Conservation (phyloP, 345 rosid species). For the Eucalyptus shirleyi region DNA sequence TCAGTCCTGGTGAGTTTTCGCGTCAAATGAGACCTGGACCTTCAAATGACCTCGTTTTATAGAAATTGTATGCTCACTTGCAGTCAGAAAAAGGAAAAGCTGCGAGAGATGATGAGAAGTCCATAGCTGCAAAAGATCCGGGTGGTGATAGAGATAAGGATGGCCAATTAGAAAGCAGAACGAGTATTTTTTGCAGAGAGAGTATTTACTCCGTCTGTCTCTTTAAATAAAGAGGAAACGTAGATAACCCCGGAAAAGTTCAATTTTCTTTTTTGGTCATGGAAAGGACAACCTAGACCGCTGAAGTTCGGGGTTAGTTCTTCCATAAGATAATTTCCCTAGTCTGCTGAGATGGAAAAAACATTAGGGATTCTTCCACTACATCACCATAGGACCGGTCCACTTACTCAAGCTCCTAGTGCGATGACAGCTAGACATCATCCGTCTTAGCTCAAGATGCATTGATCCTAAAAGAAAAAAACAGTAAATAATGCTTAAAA, state of each 20-base stretch:
- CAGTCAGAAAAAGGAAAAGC: background rate
- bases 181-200: constrained; percentile 7
- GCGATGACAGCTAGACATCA: too few species aligned
- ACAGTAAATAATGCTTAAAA: too few species aligned
- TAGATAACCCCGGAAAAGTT: background rate
- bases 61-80: background rate
- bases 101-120: background rate
- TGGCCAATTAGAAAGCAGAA: constrained; percentile 21
- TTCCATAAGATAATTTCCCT: background rate
- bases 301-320: background rate
- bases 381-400: too few species aligned
- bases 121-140: background rate
- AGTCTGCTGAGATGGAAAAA: background rate
- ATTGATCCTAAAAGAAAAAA: too few species aligned
- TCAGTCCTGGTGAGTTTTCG: background rate
- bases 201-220: background rate
- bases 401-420: too few species aligned
- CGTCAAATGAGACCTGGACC: background rate
- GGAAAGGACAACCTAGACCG: background rate
- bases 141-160: background rate
- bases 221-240: background rate
- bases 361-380: background rate
- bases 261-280: background rate
- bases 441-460: too few species aligned
- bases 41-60: background rate